Evolutionary conservation across 1,139 yeast genomes (phyloP), one percentile per base, ranked within the genome.

Genomic region (Sporopachydermia cereana): DNA sequence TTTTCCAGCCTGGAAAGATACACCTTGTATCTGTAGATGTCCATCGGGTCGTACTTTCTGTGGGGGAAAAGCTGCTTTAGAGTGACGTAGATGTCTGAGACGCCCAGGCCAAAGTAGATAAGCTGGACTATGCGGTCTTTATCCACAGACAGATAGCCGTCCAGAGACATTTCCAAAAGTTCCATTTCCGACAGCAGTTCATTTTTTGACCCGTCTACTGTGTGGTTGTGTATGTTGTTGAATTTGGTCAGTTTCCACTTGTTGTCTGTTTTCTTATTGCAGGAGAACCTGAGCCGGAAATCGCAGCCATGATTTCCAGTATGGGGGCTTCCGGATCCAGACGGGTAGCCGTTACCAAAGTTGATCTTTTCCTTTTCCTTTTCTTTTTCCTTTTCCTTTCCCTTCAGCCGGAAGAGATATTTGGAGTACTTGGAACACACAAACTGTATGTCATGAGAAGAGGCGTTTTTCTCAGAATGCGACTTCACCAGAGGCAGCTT

Each of bases 381-480:
- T 7, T n/a, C 7, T n/a, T 41, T 41, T 4, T 30, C 18, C 43
- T 20, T 41, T 4, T 16, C 43, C 29, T 41, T 23, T 16, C 36
- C 42, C 22, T 41, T 41, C 9, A 16, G 12, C 5, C 42, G n/a
- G 42, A 41, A 41, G 12, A 41, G 20, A n/a, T 34, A 34, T 20
- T 34, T 34, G 9, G 39, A 34, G 22, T 34, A n/a, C 22, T 34
- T 34, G 22, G 39, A 34, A 20, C 39, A 34, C 9, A 34, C 39
- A 34, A 16, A 34, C 17, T 34, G 39, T 16, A 34, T n/a, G 22
- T 34, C 39, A 34, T 34, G 39, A n/a, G 39, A 34, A 7, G 39
- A 34, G 9, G 39, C 39, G 39, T 34, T 34, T n/a, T 34, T 34
- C 39, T 34, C 39, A 12, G 39, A 34, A 20, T 34, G 39, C 5